Evolutionary conservation across 805 yeast species (phyloP), one percentile per base, ranked within the genome.

Genomic region (Saccharomycopsis lassenensis): DNA sequence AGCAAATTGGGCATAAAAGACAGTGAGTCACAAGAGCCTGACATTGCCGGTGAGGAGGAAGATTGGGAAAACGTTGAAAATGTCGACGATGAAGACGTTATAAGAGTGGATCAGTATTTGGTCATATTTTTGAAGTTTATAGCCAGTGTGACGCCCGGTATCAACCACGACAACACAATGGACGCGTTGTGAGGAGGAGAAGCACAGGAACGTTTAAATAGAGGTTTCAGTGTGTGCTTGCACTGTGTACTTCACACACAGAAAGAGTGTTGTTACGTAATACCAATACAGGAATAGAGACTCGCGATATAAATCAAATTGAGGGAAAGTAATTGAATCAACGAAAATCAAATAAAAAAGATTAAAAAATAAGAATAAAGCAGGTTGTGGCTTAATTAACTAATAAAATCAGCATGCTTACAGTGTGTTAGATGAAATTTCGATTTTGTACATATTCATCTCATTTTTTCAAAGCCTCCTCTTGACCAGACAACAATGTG

Each of bases 81-180:
- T 24, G 44, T 40, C 19, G 55, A 48, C 15, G 48, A 46, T 5
- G 59, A 58, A 21, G 64, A 60, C 24, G 67, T 74, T 14, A 65
- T 89, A 5, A 67, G 95, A 21, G 96, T 80, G 1, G 97, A 91
- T 55, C 96, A 87, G 53, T 91, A 91, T 54, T 59, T 91, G 46
- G 67, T 91, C 24, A 78, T 89, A 11, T 91, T 91, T 55, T 66
- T 91, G 51, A 91, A 91, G 59, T 91, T 91, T 52, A 89, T 91
- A 32, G 82, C 96, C 6, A 84, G 96, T 61, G 97, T 91, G 6
- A 87, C 95, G 1, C 98, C 98, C 0, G 95, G 96, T 12, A 87
- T 91, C 39, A 95, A 89, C 59, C 93, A 89, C 57, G 98, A 91
- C 51, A 86, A 86, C 54, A 91, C 98, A n/a, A 91, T 89, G 96